Evolutionary conservation across 129 eudicot species (phyloP), one percentile per base, ranked within the genome.

Genomic region (Flaveria ramosissima): DNA sequence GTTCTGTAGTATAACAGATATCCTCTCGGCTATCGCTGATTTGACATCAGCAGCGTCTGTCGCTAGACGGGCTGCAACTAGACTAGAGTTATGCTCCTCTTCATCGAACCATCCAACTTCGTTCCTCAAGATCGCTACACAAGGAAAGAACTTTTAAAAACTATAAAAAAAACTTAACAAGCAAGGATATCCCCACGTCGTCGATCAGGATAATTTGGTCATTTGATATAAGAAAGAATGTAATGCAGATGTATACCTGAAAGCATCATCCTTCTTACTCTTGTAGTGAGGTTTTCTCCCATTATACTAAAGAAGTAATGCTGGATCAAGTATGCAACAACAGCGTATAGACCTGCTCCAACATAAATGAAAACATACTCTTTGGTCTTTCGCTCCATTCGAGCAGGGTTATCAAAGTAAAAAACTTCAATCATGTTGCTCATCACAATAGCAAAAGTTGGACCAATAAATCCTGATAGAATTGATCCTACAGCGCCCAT

Each of bases 41-140:
- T 91, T 94, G 55, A 94, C 98, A 32, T 94, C 98, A 2, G 97
- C 98, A 0, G 98, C 98, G 68, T 94, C 98, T 14, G 98, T 94
- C 16, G 98, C 91, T 57, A 93, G 56, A 14, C 97, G 96, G 12
- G 98, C 96, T 75, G 98, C 97, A 10, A 94, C 83, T 20, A 94
- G 87, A 86, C 96, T 94, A 30, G 98, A 94, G 85, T 94, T 94
- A 77, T 94, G 92, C 85, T 94, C 98, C 72, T 94, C 98, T 78
- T 94, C 98, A 30, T 94, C 98, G 65, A 82, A 94, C 98, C 98
- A 94, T 73, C 93, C 98, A 6, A 94, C 97, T 91, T 94, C 98
- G 85, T 94, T 94, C 87, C 96, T 91, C 80, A 94, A 56, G 52
- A 94, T 94, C 71, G 97, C 98, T 94, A 88, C 72, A 77, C 65